Evolutionary conservation across 305 asterid genomes (phyloP).

Genomic region (Fraxinus angustifolia): DNA sequence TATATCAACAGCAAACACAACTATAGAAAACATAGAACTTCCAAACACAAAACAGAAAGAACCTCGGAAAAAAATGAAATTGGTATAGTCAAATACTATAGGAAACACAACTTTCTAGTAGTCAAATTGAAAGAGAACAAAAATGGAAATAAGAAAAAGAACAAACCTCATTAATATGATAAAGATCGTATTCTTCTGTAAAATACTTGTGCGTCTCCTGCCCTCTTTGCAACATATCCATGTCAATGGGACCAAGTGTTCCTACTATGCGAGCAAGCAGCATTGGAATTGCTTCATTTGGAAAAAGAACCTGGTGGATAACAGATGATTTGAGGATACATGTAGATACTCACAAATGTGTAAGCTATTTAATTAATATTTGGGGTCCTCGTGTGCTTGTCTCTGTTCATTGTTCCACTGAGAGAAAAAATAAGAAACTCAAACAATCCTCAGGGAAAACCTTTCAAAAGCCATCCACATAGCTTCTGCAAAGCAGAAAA

Average conservation of each 20-base stretch:
- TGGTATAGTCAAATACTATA: not conserved
- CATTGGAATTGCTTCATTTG: conserved; percentile 66
- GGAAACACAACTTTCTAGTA: not conserved
- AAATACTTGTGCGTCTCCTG: conserved; percentile 78
- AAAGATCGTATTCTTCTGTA: conserved; percentile 74
- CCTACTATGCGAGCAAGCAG: conserved; percentile 78
- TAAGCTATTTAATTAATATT: not conserved
- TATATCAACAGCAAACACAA: not conserved
- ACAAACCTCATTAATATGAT: conserved; percentile 63
- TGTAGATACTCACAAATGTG: not conserved
- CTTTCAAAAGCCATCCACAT: not conserved
- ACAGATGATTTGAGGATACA: not conserved
- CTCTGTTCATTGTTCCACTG: not conserved
- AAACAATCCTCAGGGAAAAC: not conserved
- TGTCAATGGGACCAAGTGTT: conserved; percentile 66
- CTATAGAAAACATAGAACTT: not conserved
- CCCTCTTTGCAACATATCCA: conserved; percentile 69
- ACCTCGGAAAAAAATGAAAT: not conserved
- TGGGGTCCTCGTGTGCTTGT: not conserved
- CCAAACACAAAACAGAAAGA: not conserved
- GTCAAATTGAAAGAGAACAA: not conserved
- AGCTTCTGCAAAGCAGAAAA: not conserved
- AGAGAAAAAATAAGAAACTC: not conserved
- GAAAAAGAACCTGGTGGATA: conserved; percentile 76
- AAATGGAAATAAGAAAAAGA: not conserved